Percentiles rank a stretch among this genome's conserved stretches.
phyloP scores from a whole-genome alignment of 495 filamentous ascomycete species.

The Neurospora sp. region DNA sequence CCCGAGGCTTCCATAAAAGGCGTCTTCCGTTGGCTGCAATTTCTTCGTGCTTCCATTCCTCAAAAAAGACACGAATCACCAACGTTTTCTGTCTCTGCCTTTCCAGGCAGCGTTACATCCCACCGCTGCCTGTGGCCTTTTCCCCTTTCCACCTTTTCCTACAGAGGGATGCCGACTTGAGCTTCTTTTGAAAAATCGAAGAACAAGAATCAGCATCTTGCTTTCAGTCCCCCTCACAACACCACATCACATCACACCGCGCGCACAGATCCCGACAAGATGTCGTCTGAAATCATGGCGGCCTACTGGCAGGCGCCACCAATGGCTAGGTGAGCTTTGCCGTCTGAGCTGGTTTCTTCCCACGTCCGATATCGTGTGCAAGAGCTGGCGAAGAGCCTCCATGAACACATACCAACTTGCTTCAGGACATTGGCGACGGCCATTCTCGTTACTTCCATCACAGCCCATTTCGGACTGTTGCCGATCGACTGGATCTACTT shows the following conservation, averaged over 20 bases:
- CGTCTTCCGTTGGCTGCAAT: constrained; percentile 7
- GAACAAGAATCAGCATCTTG: constrained; percentile 4
- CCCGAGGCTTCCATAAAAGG: not conserved
- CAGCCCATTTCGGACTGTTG: constrained; percentile 52
- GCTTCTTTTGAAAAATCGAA: constrained; percentile 13
- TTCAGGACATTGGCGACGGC: constrained; percentile 61
- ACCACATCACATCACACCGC: not conserved
- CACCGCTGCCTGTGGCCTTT: constrained; percentile 3
- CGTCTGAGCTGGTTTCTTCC: not conserved
- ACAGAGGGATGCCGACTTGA: constrained; percentile 11
- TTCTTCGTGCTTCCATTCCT: constrained; percentile 13
- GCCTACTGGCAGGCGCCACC: constrained; percentile 63
- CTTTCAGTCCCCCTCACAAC: constrained; percentile 1
- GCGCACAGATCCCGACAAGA: constrained; percentile 3
- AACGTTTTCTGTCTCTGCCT: constrained; percentile 3
- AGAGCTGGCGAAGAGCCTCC: not conserved
- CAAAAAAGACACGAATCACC: constrained; percentile 30
- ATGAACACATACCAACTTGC: constrained; percentile 1
- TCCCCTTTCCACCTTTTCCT: constrained; percentile 5
- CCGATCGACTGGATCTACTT: constrained; percentile 47
- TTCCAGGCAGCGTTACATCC: constrained; percentile 7
- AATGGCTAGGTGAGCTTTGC: constrained; percentile 50
- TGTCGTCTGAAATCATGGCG: constrained; percentile 41
- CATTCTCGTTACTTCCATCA: constrained; percentile 52
- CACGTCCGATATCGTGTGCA: not conserved